Evolutionary conservation across 148 eudicot species (phyloP).

Genomic region (Cornus florida): DNA sequence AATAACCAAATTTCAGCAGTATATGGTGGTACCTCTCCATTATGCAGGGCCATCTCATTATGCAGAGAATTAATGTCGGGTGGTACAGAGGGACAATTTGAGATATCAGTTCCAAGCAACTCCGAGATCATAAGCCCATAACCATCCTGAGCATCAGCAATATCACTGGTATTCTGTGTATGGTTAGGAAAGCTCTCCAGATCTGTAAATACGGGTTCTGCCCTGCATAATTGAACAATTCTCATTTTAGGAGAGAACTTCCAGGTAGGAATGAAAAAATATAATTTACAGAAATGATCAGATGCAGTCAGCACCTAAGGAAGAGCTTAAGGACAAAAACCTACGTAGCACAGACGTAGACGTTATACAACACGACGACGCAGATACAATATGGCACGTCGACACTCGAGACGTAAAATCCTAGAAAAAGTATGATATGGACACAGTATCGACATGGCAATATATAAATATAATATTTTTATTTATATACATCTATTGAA

Average conservation of each 20-base stretch:
- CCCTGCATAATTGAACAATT: constrained; percentile 43
- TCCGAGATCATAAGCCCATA: constrained; percentile 96
- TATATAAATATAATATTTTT: too few relatives aligned
- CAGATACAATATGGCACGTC: too few relatives aligned
- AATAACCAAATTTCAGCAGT: constrained; percentile 8
- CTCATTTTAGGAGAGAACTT: constrained; percentile 14
- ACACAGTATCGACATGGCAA: too few relatives aligned
- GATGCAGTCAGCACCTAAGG: neutral
- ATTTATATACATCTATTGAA: too few relatives aligned
- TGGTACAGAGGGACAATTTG: constrained; percentile 64
- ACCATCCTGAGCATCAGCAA: constrained; percentile 75
- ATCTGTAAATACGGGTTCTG: constrained; percentile 46
- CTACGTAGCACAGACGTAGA: too few relatives aligned
- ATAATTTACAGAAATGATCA: neutral
- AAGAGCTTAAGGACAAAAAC: neutral
- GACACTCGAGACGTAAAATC: too few relatives aligned
- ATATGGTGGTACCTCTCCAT: constrained; percentile 60
- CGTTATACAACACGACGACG: too few relatives aligned
- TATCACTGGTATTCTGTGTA: constrained; percentile 53
- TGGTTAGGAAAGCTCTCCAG: constrained; percentile 53
- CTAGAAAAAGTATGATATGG: too few relatives aligned
- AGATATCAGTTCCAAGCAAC: constrained; percentile 76
- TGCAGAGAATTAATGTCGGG: constrained; percentile 64
- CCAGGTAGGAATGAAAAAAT: neutral
- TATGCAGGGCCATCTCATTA: constrained; percentile 73